These are phyloP conservation scores for Puccinia novopanici DNA, from an alignment of 1,284 basidiomycete genomes.

Conservation along the genomic window DNA sequence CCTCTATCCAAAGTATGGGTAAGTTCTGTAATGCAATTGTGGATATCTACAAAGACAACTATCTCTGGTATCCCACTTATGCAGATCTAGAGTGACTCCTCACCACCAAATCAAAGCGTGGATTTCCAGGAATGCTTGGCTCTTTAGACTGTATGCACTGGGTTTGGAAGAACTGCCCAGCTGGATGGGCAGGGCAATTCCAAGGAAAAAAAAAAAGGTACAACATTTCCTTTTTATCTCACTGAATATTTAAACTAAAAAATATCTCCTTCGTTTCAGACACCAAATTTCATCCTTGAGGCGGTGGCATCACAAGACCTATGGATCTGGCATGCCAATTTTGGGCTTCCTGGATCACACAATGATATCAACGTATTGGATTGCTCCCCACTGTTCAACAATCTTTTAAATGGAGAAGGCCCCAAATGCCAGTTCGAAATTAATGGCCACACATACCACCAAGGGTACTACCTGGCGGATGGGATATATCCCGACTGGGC, in stretches of 20 bases:
- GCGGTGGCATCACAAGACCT: neutral
- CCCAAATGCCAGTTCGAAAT: neutral
- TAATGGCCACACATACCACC: neutral
- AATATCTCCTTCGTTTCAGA: neutral
- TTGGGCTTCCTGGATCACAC: neutral
- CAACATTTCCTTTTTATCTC: too few relatives aligned
- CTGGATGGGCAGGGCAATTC: neutral
- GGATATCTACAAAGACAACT: too few relatives aligned
- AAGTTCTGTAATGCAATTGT: too few relatives aligned
- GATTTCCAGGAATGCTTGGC: conserved; percentile 12
- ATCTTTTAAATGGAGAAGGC: neutral
- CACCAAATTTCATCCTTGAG: neutral
- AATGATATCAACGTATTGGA: neutral
- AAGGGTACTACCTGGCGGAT: neutral
- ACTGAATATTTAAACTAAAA: too few relatives aligned
- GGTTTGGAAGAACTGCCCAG: neutral
- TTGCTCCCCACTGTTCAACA: neutral
- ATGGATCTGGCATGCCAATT: conserved; percentile 7
- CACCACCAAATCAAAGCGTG: too few relatives aligned
- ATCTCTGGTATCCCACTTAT: too few relatives aligned
- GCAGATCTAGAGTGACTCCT: too few relatives aligned
- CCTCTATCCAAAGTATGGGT: too few relatives aligned
- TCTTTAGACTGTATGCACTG: conserved; percentile 16
- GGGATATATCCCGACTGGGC: too few relatives aligned
- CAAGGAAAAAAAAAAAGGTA: conserved; percentile 19